These are phyloP conservation scores for Tylopilus balloui DNA, from an alignment of 768 basidiomycete species.

Conservation along the genomic window DNA sequence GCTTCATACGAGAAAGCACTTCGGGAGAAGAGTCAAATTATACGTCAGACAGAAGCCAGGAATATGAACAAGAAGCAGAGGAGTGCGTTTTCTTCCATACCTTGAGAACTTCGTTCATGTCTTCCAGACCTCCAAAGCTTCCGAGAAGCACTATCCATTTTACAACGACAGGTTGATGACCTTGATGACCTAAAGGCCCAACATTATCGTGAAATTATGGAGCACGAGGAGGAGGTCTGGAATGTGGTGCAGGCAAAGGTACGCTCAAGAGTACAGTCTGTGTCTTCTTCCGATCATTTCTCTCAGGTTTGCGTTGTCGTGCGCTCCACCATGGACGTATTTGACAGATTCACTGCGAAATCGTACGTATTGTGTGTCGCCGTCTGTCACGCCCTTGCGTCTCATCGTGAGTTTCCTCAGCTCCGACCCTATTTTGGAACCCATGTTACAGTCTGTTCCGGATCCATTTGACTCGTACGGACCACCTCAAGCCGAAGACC, in stretches of 20 bases:
- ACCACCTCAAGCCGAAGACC: constrained; percentile 79
- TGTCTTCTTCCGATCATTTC: constrained; percentile 13
- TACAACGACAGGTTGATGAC: constrained; percentile 89
- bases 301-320: constrained; percentile 72
- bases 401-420: constrained; percentile 33
- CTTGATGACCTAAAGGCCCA: constrained; percentile 78
- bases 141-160: constrained; percentile 71
- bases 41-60: constrained; percentile 78
- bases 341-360: constrained; percentile 82
- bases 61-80: constrained; percentile 84
- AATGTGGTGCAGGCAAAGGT: constrained; percentile 85
- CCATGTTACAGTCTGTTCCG: constrained; percentile 83
- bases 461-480: constrained; percentile 94
- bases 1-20: constrained; percentile 77
- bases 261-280: constrained; percentile 2
- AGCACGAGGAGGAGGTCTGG: constrained; percentile 97
- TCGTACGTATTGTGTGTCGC: constrained; percentile 49
- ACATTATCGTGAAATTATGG: constrained; percentile 86
- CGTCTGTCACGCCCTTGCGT: constrained; percentile 3
- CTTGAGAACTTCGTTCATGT: constrained; percentile 7
- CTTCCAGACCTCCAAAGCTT: constrained; percentile 81
- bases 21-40: constrained; percentile 77
- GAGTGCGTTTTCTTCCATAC: constrained; percentile 48
- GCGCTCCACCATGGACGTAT: constrained; percentile 88
- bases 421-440: constrained; percentile 87